Evolutionary conservation across 257 asterid species (phyloP).

Genomic region (Asclepias syriaca): DNA sequence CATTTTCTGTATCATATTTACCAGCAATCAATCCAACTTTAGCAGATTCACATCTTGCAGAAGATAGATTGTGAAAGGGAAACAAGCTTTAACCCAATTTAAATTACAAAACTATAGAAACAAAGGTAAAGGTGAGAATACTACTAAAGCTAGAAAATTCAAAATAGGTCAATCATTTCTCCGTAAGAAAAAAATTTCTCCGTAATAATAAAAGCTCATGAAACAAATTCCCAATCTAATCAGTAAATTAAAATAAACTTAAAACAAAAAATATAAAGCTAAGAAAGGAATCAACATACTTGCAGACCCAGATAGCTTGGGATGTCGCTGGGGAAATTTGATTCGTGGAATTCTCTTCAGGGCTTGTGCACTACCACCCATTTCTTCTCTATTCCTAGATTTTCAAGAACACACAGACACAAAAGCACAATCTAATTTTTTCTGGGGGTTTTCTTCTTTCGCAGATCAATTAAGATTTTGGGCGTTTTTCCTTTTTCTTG

Average conservation of each 20-base stretch:
- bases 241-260: too few relatives aligned
- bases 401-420: background rate
- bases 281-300: background rate
- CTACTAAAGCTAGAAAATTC: background rate
- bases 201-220: background rate
- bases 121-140: background rate
- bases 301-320: conserved; percentile 40
- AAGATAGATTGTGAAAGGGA: background rate
- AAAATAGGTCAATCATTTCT: background rate
- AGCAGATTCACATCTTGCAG: background rate
- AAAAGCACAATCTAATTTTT: background rate
- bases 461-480: too few relatives aligned
- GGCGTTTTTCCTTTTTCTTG: too few relatives aligned
- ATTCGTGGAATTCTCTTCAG: conserved; percentile 87
- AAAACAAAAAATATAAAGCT: background rate
- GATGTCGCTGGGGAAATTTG: conserved; percentile 77
- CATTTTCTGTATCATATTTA: background rate
- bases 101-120: background rate
- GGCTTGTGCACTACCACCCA: conserved; percentile 49
- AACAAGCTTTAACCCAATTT: background rate
- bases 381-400: conserved; percentile 15
- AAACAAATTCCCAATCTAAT: background rate
- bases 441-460: too few relatives aligned
- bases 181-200: background rate
- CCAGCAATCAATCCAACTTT: background rate